These are phyloP conservation scores for Aplosporella prunicola DNA, from an alignment of 2,329 filamentous ascomycete species.

Conservation along the genomic window DNA sequence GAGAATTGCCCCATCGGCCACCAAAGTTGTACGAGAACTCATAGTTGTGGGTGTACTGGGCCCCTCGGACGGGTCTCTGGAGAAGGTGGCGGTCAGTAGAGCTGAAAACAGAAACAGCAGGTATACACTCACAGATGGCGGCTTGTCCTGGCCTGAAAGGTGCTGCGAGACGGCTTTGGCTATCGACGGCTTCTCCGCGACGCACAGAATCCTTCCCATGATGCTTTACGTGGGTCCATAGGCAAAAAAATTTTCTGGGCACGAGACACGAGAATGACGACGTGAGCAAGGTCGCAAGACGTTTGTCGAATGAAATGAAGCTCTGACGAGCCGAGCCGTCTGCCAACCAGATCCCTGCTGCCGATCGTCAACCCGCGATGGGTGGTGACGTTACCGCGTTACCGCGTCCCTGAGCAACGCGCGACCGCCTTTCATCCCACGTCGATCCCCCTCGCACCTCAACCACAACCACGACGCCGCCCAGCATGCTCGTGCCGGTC, in stretches of 20 bases:
- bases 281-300: background rate
- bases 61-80: conserved; percentile 57
- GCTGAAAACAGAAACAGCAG: background rate
- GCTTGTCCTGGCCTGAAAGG: conserved; percentile 68
- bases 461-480: background rate
- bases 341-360: conserved; percentile 4
- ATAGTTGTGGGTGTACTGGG: conserved; percentile 87
- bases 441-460: background rate
- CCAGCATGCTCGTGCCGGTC: conserved; percentile 4
- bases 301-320: conserved; percentile 4
- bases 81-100: conserved; percentile 5
- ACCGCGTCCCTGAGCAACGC: background rate
- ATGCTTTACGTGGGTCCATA: conserved; percentile 1
- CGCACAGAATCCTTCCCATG: conserved; percentile 55
- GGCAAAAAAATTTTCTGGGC: background rate
- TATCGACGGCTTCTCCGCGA: conserved; percentile 87
- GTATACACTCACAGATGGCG: conserved; percentile 44
- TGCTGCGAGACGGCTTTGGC: conserved; percentile 89
- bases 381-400: conserved; percentile 6
- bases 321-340: conserved; percentile 4
- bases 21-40: conserved; percentile 84
- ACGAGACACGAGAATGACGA: background rate
- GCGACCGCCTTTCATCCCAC: background rate
- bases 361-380: conserved; percentile 2
- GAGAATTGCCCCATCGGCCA: conserved; percentile 65